Conservation (phyloP, 108 stramenopile genomes). For the Fragilaria radians region DNA sequence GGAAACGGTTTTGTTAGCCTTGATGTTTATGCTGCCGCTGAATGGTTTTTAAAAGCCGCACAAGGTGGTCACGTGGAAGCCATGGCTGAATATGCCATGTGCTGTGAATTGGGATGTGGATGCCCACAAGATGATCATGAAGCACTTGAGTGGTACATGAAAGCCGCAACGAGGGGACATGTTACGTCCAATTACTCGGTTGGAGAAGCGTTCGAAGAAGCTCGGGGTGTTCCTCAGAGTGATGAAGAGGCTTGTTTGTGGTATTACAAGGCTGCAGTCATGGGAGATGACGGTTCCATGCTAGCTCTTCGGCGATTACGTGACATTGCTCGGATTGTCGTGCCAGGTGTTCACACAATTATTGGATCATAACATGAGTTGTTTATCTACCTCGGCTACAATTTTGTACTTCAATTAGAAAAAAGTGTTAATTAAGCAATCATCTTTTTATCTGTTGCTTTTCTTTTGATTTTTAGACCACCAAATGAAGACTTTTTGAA, state of each 20-base stretch:
- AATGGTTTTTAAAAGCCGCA: constrained; percentile 77
- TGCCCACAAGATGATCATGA: constrained; percentile 65
- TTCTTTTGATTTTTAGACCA: no score
- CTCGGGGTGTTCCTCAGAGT: constrained; percentile 69
- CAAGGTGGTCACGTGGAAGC: constrained; percentile 61
- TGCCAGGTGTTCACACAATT: constrained; percentile 45
- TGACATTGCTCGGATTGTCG: constrained; percentile 81
- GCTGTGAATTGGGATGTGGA: constrained; percentile 81
- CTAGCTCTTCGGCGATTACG: constrained; percentile 61
- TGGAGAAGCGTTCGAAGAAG: constrained; percentile 82
- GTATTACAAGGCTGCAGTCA: constrained; percentile 79
- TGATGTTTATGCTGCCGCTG: constrained; percentile 74
- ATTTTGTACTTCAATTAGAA: no score
- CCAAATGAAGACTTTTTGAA: no score
- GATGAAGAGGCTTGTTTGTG: constrained; percentile 82
- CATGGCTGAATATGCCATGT: constrained; percentile 82
- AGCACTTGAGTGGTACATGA: constrained; percentile 83
- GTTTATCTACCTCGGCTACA: no score
- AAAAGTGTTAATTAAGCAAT: no score
- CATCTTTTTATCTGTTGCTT: no score
- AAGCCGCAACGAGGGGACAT: constrained; percentile 70
- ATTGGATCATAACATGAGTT: neutral
- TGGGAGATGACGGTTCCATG: constrained; percentile 70
- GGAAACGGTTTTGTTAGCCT: constrained; percentile 47
- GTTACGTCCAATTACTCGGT: constrained; percentile 66